phyloP scores from a whole-genome alignment of 2,329 filamentous ascomycete species.

The Neonectria sp. region DNA sequence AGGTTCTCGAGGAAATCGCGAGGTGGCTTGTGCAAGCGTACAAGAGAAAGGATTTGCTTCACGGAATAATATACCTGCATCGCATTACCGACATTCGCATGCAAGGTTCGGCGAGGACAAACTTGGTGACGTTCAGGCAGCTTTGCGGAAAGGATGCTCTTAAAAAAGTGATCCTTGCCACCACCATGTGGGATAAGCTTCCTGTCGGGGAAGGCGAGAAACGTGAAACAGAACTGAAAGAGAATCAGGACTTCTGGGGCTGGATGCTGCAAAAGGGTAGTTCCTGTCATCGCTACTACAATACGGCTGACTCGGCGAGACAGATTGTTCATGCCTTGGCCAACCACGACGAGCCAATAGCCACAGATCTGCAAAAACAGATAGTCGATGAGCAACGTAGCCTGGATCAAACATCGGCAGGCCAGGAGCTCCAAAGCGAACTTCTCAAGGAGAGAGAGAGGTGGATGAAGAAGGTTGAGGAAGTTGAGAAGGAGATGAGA shows the following conservation, averaged over 20 bases:
- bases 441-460: conserved; percentile 18
- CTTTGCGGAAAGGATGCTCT: conserved; percentile 31
- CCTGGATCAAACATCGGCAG: conserved; percentile 24
- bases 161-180: conserved; percentile 14
- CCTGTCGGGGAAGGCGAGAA: not conserved
- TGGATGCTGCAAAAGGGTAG: conserved; percentile 32
- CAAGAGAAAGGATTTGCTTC: conserved; percentile 21
- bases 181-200: conserved; percentile 32
- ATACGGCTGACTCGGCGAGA: conserved; percentile 18
- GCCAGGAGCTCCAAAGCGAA: conserved; percentile 14
- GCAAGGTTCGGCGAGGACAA: conserved; percentile 33
- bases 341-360: not conserved
- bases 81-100: conserved; percentile 32
- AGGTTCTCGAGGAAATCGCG: conserved; percentile 57
- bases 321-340: conserved; percentile 14
- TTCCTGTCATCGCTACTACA: conserved; percentile 13
- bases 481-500: conserved; percentile 13
- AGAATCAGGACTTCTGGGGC: conserved; percentile 31
- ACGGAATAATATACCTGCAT: conserved; percentile 37
- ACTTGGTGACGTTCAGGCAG: conserved; percentile 28
- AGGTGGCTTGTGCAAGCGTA: conserved; percentile 50
- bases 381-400: conserved; percentile 18
- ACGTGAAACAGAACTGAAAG: conserved; percentile 24
- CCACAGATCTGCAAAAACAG: conserved; percentile 20
- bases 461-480: not conserved